phyloP scores from a whole-genome alignment of 495 filamentous ascomycete genomes.

The Recurvomyces mirabilis region DNA sequence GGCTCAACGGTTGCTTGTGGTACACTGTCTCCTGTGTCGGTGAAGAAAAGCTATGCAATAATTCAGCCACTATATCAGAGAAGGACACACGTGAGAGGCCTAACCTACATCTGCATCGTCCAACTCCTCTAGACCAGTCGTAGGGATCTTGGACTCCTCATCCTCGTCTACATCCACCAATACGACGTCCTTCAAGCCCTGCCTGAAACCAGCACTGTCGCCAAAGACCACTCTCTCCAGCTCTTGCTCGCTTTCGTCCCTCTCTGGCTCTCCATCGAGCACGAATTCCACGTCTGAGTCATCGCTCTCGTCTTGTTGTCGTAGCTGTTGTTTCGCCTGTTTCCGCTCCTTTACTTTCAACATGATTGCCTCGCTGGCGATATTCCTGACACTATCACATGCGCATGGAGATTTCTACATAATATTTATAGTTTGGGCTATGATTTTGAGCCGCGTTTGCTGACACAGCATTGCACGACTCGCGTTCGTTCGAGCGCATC shows the following conservation, averaged over 20 bases:
- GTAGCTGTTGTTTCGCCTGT: constrained; percentile 6
- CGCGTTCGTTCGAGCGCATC: too few relatives aligned
- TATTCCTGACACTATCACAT: too few relatives aligned
- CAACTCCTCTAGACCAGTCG: constrained; percentile 34
- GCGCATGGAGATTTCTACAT: too few relatives aligned
- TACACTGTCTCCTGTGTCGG: constrained; percentile 49
- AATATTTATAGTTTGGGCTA: too few relatives aligned
- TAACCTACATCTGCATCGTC: constrained; percentile 54
- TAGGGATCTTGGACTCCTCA: constrained; percentile 27
- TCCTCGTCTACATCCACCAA: constrained; percentile 26
- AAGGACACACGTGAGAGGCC: constrained; percentile 10
- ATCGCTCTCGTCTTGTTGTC: constrained; percentile 14
- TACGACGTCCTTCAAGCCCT: constrained; percentile 44
- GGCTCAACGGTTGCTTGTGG: constrained; percentile 24
- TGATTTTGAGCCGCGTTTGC: too few relatives aligned
- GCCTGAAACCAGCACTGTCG: constrained; percentile 65
- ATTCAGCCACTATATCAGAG: constrained; percentile 20
- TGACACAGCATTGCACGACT: too few relatives aligned
- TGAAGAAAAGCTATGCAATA: constrained; percentile 50
- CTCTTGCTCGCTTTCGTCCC: constrained; percentile 70
- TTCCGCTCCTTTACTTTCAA: background rate
- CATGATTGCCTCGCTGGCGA: background rate
- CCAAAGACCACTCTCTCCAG: constrained; percentile 81
- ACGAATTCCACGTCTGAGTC: constrained; percentile 12
- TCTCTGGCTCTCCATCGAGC: constrained; percentile 38